Conservation (phyloP, 352 stramenopile species). For the Globisporangium megalacanthum region DNA sequence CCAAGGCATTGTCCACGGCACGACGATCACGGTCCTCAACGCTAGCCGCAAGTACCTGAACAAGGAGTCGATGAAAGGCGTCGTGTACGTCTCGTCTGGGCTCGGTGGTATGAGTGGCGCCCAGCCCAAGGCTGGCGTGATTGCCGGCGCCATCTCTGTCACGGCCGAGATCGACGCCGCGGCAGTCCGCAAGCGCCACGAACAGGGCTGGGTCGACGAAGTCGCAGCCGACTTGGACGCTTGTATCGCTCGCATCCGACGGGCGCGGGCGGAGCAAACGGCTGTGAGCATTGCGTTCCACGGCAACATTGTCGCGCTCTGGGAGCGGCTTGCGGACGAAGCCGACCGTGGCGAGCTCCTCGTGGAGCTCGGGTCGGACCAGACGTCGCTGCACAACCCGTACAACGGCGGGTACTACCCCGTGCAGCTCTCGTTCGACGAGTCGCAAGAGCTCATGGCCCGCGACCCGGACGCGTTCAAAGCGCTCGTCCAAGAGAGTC, state of each 20-base stretch:
- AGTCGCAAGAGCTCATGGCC: conserved; percentile 78
- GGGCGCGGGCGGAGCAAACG: conserved; percentile 51
- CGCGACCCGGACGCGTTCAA: conserved; percentile 73
- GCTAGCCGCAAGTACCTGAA: conserved; percentile 84
- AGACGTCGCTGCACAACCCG: conserved; percentile 89
- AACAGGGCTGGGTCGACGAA: conserved; percentile 85
- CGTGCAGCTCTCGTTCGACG: conserved; percentile 76
- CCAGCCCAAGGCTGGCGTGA: conserved; percentile 81
- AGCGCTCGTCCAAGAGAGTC: conserved; percentile 65
- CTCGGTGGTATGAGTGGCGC: conserved; percentile 86
- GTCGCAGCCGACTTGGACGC: conserved; percentile 62
- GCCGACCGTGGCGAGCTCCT: conserved; percentile 72
- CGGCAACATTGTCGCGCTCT: conserved; percentile 85
- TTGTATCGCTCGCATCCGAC: conserved; percentile 55
- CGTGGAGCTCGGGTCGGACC: conserved; percentile 83
- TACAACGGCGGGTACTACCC: conserved; percentile 90
- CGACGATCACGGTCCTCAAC: conserved; percentile 88
- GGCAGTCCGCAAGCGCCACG: conserved; percentile 81
- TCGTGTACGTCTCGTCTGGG: conserved; percentile 84
- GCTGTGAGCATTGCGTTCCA: conserved; percentile 79
- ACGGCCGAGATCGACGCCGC: conserved; percentile 77
- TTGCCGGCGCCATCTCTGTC: conserved; percentile 81
- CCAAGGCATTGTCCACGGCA: conserved; percentile 88
- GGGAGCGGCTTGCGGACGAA: conserved; percentile 76
- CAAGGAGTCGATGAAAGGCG: conserved; percentile 58